phyloP scores from a whole-genome alignment of 2,329 filamentous ascomycete genomes.

The Fusarium euwallaceae region DNA sequence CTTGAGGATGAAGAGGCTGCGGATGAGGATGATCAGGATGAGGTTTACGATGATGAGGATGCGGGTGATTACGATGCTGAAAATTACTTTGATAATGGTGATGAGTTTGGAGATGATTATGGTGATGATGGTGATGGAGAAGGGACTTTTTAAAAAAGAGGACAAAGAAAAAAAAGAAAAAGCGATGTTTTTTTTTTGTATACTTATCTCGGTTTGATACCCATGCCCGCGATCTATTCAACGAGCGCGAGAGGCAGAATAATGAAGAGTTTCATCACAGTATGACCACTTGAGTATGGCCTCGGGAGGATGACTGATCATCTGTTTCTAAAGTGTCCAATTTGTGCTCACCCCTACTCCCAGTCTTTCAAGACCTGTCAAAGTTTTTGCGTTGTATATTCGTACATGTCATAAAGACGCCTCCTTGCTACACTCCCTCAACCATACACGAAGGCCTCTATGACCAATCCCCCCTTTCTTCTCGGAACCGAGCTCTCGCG shows the following conservation, averaged over 20 bases:
- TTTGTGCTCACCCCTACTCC: neutral
- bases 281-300: neutral
- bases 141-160: constrained; percentile 50
- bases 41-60: constrained; percentile 69
- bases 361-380: constrained; percentile 2
- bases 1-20: constrained; percentile 65
- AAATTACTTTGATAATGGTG: constrained; percentile 70
- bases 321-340: constrained; percentile 1
- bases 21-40: constrained; percentile 62
- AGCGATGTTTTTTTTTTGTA: constrained; percentile 26
- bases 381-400: constrained; percentile 35
- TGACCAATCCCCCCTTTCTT: neutral
- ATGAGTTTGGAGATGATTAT: constrained; percentile 66
- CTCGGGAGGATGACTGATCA: neutral
- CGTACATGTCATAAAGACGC: constrained; percentile 46
- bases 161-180: neutral
- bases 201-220: constrained; percentile 46
- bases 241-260: constrained; percentile 40
- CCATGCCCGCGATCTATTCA: constrained; percentile 35
- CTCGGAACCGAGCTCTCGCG: constrained; percentile 16
- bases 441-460: constrained; percentile 2
- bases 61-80: constrained; percentile 73
- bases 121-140: constrained; percentile 66
- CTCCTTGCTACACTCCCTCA: constrained; percentile 5
- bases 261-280: constrained; percentile 36